Evolutionary conservation across 1,139 yeast genomes (phyloP), one percentile per base, ranked within the genome.

Genomic region (Hansenula anomala): DNA sequence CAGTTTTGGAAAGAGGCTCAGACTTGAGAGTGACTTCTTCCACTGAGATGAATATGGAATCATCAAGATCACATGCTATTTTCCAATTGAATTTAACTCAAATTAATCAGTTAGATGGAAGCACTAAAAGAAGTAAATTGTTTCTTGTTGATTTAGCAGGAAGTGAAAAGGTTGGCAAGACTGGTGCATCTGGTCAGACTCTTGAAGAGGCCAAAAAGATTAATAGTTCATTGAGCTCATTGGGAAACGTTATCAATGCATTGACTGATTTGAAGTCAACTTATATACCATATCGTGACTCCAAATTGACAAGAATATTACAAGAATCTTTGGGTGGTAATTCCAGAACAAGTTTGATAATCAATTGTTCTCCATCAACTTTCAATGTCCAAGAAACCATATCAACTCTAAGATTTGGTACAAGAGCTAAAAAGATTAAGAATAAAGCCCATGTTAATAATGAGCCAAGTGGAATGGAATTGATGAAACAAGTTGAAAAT

Each of bases 281-380:
- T 1, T 88, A 83, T 58, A 66, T 84, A 6, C 95, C 95, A 0
- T 87, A 86, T 52, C 67, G 95, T 44, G 95, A 87, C 52, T 86
- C 96, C 0, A 85, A 85, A 51, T 69, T 89, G 40, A 88, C 97
- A 0, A 69, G 95, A 43, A 79, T 89, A 13, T 63, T 89, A 31
- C 95, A 87, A 58, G 95, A 87, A 52, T 80, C 95, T 0, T 64
- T 89, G 20, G 96, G 96, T 4, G 96, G 96, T 2, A 88, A 89
- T 58, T 80, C 94, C 2, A 67, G 92, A 41, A 89, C 96, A 0
- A 77, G 88, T 2, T 67, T 89, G 37, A 80, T 89, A 28, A 72
- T 89, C 35, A 86, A 82, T 49, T 84, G 95, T 47, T 84, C 95
- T 0, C 87, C 92, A 0, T 73, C 85, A 0, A 59, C 69, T 1